Base-by-base conservation (phyloP, 345 rosid species). In the Mercurialis annua region DNA sequence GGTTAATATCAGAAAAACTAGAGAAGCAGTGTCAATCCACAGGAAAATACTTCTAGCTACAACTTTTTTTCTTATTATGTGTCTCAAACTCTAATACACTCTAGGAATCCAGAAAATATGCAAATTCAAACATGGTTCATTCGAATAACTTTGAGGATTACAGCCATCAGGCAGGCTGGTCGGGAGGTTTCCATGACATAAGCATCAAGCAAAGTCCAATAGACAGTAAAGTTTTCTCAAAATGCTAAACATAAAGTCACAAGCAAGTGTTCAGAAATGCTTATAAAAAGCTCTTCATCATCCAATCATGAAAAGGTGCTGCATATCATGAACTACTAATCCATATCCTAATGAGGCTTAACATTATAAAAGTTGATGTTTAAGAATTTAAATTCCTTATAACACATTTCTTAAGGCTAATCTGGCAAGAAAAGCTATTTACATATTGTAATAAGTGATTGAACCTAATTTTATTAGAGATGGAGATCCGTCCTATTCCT, bases 21-120 rank as follows among this genome's bases (percentile, higher is more conserved):
- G 53, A 46, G 38, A 29, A 47, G 1, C n/a, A n/a, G 30, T 0
- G 20, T 11, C 23, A 27, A 30, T 18, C 20, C 15, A 29, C 33
- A 55, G 36, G 20, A 55, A 55, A 38, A 55, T 29, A 27, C 66
- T n/a, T n/a, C n/a, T 62, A 46, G 26, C 27, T 62, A 15, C 24
- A 18, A 46, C 24, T 27, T 62, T 34, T 30, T 46, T 21, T 48
- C 68, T 36, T 49, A 48, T 29, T 20, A 17, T 18, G 38, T 36
- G 29, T 31, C 10, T 49, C 51, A 49, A 30, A 24, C 38, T 23
- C 23, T 55, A 30, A 44, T 43, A n/a, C 31, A 14, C 40, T n/a
- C 47, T 5, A 46, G 34, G 26, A 29, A 47, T 46, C 40, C 53
- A 47, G 14, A 20, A n/a, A 18, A 17, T 17, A 21, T 33, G 23